Evolutionary conservation across 768 basidiomycete species (phyloP).

Genomic region (Lactarius quietus): DNA sequence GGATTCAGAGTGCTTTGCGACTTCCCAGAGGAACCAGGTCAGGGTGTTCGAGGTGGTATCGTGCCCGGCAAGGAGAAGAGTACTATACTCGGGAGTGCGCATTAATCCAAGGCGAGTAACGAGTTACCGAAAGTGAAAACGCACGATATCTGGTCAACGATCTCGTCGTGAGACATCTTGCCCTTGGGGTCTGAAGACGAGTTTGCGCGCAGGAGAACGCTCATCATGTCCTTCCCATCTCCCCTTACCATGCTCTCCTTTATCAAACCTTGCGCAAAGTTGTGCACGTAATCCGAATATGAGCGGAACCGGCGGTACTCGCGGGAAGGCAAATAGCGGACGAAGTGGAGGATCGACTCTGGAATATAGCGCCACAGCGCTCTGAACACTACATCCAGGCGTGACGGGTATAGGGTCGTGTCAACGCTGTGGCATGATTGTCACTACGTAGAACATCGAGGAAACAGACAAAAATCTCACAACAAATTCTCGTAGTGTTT

Average conservation of each 20-base stretch:
- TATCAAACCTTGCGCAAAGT: conserved; percentile 15
- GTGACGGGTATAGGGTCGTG: conserved; percentile 20
- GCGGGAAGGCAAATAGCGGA: conserved; percentile 22
- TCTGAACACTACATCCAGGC: conserved; percentile 19
- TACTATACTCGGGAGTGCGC: conserved; percentile 1
- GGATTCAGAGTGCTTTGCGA: conserved; percentile 23
- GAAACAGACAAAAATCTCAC: conserved; percentile 6
- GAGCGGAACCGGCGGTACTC: conserved; percentile 20
- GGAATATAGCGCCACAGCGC: conserved; percentile 22
- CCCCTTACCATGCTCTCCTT: conserved; percentile 2
- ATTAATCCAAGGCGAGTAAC: neutral
- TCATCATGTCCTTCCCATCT: conserved; percentile 24
- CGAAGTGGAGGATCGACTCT: conserved; percentile 16
- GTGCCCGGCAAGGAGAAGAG: conserved; percentile 22
- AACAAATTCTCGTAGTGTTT: conserved; percentile 20
- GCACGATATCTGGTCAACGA: conserved; percentile 21
- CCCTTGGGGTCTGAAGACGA: conserved; percentile 1
- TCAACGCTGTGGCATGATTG: conserved; percentile 18
- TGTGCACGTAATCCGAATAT: conserved; percentile 12
- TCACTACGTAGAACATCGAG: neutral
- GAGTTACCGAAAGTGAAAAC: neutral
- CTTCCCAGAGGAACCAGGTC: conserved; percentile 24
- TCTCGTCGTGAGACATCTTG: conserved; percentile 15
- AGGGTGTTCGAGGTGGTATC: conserved; percentile 21
- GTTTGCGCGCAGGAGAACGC: conserved; percentile 25